phyloP scores from a whole-genome alignment of 352 stramenopile genomes.

The Globisporangium takayamanum region DNA sequence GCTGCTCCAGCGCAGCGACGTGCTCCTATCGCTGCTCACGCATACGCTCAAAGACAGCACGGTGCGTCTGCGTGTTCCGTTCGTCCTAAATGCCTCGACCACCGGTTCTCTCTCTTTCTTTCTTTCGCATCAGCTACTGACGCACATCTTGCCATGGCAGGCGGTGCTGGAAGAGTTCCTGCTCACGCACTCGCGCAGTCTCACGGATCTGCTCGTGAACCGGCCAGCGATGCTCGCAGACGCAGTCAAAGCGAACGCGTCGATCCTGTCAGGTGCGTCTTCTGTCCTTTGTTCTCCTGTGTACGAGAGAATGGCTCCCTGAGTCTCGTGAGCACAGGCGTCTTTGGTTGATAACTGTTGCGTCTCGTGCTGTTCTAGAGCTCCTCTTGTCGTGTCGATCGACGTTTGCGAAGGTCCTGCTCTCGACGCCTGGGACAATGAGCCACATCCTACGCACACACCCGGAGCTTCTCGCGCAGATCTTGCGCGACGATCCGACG shows the following conservation, averaged over 20 bases:
- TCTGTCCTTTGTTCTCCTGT: not conserved
- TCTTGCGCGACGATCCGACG: slow-evolving; percentile 39
- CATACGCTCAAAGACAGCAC: slow-evolving; percentile 59
- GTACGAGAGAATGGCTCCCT: too few species aligned
- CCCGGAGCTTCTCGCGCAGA: slow-evolving; percentile 38
- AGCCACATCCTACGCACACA: slow-evolving; percentile 42
- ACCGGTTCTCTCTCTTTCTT: not conserved
- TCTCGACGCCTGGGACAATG: slow-evolving; percentile 37
- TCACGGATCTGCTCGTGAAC: slow-evolving; percentile 57
- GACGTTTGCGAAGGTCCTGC: slow-evolving; percentile 37
- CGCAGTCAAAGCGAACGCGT: slow-evolving; percentile 41
- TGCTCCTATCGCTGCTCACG: slow-evolving; percentile 46
- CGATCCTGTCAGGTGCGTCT: slow-evolving; percentile 43
- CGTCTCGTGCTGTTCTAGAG: slow-evolving; percentile 13
- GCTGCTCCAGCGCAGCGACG: slow-evolving; percentile 41
- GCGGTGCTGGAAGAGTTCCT: slow-evolving; percentile 62
- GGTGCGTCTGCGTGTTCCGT: slow-evolving; percentile 15
- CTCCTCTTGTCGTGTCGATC: slow-evolving; percentile 33
- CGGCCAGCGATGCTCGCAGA: slow-evolving; percentile 35
- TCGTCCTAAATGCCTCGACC: too few species aligned
- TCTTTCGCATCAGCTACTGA: not conserved
- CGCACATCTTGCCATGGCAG: slow-evolving; percentile 15
- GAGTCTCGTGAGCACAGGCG: too few species aligned
- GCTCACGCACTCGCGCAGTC: slow-evolving; percentile 45
- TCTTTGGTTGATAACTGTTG: too few species aligned